Base-by-base conservation (phyloP, 768 basidiomycete genomes). In the Kwoniella bestiolae region DNA sequence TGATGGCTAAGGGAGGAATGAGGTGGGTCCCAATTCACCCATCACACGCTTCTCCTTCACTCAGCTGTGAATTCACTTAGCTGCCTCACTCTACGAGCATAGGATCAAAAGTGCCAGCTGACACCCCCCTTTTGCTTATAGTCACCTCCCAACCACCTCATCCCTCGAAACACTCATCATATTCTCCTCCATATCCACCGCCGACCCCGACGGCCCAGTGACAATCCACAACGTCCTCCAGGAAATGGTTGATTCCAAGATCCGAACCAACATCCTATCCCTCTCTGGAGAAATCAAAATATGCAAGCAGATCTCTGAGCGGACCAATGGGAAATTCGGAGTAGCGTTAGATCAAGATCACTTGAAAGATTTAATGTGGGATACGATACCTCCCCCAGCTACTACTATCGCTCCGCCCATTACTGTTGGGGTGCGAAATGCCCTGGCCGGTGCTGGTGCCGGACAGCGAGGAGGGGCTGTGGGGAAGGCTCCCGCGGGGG, bases 321-420 rank as follows among this genome's bases (percentile, higher is more conserved):
- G 91, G 80, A 94, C 95, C 1, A 91, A 92, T 65, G 96, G 96
- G 2, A 75, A 77, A 12, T 98, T 97, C 78, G 92, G 92, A 21
- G 96, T 99, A n/a, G 96, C 93, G 0, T 86, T 97, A 84, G 96
- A 98, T 81, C 96, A 99, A 81, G 92, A 92, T 0, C 94, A 97
- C 79, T 94, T 92, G 82, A 93, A 91, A 75, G 96, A 99, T 78
- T 85, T 98, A 18, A 83, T 99, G 8, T 98, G 97, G 82, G 96
- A 98, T 74, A 87, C 92, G 25, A 89, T 99, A 23, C 93, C 94
- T 21, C 96, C 96, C 0, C 96, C 96, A 0, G 92, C 94, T 0
- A 81, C 80, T 12, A 76, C 72, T 12, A 77, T 77, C 52, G 68
- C 80, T 7, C 68, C 74, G 3, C 71, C 77, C 3, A 50, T 68